Percentiles rank a stretch among this genome's conserved stretches.
phyloP scores from a whole-genome alignment of 352 stramenopile species.

The Pythium utonaiense region DNA sequence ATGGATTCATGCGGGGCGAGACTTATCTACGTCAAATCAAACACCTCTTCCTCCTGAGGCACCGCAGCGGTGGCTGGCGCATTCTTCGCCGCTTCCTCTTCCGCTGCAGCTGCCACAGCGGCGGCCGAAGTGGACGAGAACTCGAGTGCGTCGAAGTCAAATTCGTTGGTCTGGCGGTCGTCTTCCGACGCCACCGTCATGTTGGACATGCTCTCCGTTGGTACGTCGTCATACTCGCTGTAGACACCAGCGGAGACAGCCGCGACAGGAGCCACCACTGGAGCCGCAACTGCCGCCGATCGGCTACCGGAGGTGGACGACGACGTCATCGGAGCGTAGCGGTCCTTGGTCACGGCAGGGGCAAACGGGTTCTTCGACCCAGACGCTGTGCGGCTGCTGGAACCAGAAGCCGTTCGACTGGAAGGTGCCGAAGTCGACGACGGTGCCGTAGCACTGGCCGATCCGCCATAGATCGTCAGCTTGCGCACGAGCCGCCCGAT shows the following conservation, averaged over 20 bases:
- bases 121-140: slow-evolving; percentile 30
- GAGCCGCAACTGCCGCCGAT: slow-evolving; percentile 1
- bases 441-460: not conserved
- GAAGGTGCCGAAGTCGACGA: slow-evolving; percentile 9
- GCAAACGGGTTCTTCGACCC: slow-evolving; percentile 36
- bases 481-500: slow-evolving; percentile 66
- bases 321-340: slow-evolving; percentile 14
- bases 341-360: slow-evolving; percentile 19
- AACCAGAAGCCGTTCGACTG: slow-evolving; percentile 28
- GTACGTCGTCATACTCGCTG: slow-evolving; percentile 15
- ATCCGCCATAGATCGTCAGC: slow-evolving; percentile 52
- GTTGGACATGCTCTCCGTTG: slow-evolving; percentile 17
- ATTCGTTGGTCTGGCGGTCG: slow-evolving; percentile 32
- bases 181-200: slow-evolving; percentile 23
- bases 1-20: not conserved
- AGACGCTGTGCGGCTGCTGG: slow-evolving; percentile 22
- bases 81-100: slow-evolving; percentile 10
- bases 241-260: not conserved
- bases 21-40: slow-evolving; percentile 59
- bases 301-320: slow-evolving; percentile 5
- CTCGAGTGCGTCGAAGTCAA: slow-evolving; percentile 63
- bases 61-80: slow-evolving; percentile 18
- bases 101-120: slow-evolving; percentile 9
- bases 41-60: slow-evolving; percentile 53
- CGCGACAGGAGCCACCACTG: slow-evolving; percentile 3